phyloP scores from a whole-genome alignment of 1,139 yeast species.

The Yamadazyma taylorii region DNA sequence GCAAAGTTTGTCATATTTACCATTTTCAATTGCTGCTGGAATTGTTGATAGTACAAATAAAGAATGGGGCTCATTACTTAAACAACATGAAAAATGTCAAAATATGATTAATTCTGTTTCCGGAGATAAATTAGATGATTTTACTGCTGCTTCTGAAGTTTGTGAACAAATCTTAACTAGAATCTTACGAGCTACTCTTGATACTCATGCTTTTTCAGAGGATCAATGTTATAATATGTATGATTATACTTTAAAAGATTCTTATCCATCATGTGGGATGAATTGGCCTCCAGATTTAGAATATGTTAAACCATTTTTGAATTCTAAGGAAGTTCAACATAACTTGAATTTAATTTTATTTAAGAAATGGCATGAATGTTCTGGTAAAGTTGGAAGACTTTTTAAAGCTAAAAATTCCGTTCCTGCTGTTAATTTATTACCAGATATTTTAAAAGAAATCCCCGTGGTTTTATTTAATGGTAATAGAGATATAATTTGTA shows the following conservation, averaged over 20 bases:
- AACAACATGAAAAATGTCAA: conserved; percentile 64
- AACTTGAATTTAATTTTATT: conserved; percentile 54
- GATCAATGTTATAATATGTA: conserved; percentile 77
- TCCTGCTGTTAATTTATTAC: conserved; percentile 68
- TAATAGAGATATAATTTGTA: conserved; percentile 86
- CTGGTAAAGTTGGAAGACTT: conserved; percentile 50
- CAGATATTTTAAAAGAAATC: conserved; percentile 57
- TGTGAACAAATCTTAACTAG: conserved; percentile 52
- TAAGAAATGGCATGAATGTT: conserved; percentile 76
- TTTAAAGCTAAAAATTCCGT: conserved; percentile 54
- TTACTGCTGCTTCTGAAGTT: conserved; percentile 25
- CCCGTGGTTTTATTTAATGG: conserved; percentile 83
- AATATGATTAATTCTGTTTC: conserved; percentile 24
- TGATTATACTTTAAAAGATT: conserved; percentile 69
- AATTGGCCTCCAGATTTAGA: conserved; percentile 87
- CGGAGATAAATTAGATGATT: conserved; percentile 25
- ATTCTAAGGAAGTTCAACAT: conserved; percentile 51
- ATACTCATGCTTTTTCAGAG: conserved; percentile 24
- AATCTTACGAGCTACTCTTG: conserved; percentile 39
- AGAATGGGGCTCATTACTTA: conserved; percentile 39
- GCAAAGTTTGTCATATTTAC: conserved; percentile 81
- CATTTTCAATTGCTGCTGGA: conserved; percentile 63
- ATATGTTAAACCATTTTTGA: conserved; percentile 60
- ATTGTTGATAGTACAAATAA: conserved; percentile 46
- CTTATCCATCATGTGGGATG: conserved; percentile 86